Evolutionary conservation across 1,284 basidiomycete genomes (phyloP), one percentile per base, ranked within the genome.

Genomic region (Ustilago esculenta): DNA sequence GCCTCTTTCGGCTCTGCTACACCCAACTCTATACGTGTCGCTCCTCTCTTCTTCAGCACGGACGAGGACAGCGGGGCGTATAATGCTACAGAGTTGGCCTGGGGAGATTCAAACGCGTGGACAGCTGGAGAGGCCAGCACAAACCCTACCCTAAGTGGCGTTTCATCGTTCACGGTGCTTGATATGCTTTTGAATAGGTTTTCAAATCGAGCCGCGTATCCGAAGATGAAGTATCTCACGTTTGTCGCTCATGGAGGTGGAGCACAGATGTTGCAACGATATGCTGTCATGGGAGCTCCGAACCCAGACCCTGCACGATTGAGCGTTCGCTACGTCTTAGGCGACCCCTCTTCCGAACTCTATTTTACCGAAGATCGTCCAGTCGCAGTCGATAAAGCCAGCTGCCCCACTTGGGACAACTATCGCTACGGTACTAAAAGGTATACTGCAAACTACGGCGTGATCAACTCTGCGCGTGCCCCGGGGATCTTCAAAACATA

Each of bases 161-260:
- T 76, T 1, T 72, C 56, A 14, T 45, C 49, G 1, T 78, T 68
- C 18, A 36, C 52, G 2, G 76, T 71, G 11, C 40, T 74, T 2
- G 67, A 76, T 17, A 37, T 29, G 20, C 45, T 78, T 12, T 27
- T 79, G 11, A 14, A 47, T 1, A 25, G 63, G 17, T 76, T 72
- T 20, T 33, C 32, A 20, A 33, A 78, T 36, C 29, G 17, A 2
- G 21, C 7, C 1, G 48, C 27, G 7, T 79, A 69, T 43, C 77
- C 77, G 2, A 57, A 66, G 14, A 65, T 79, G 63, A 70, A 73
- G 30, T 48, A 39, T n/a, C 64, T 79, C 42, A 76, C 73, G 9
- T 58, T 79, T n/a, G 57, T 73, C 8, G 77, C 66, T 5, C 76
- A 79, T 47, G 77, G 77, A 11, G 77, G 74, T 3, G 77, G 77